These are phyloP conservation scores for Aspergillus clavatus DNA, from an alignment of 2,329 filamentous ascomycete species.

Conservation along the genomic window DNA sequence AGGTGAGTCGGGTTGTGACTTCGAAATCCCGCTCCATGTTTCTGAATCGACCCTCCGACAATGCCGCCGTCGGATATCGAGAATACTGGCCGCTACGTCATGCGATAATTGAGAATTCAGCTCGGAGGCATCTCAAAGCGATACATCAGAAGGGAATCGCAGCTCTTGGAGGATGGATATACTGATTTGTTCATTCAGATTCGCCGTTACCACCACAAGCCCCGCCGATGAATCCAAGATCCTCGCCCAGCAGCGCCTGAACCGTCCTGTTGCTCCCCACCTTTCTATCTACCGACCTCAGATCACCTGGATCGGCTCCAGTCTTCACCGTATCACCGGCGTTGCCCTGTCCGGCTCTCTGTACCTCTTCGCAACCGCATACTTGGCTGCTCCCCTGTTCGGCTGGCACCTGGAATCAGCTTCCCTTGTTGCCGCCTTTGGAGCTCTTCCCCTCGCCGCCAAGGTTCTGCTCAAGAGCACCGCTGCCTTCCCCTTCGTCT, in stretches of 20 bases:
- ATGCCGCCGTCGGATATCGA: not conserved
- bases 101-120: slow-evolving; percentile 4
- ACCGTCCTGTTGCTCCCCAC: slow-evolving; percentile 79
- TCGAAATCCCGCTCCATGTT: not conserved
- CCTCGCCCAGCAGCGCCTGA: slow-evolving; percentile 73
- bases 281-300: slow-evolving; percentile 79
- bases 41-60: not conserved
- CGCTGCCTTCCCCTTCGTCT: slow-evolving; percentile 62
- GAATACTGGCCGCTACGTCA: slow-evolving; percentile 24
- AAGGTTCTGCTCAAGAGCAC: slow-evolving; percentile 58
- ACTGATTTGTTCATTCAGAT: slow-evolving; percentile 20
- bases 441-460: slow-evolving; percentile 53
- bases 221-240: slow-evolving; percentile 46
- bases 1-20: slow-evolving; percentile 32
- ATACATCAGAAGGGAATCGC: not conserved
- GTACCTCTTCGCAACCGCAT: slow-evolving; percentile 75
- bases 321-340: slow-evolving; percentile 81
- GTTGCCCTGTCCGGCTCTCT: slow-evolving; percentile 64
- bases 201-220: slow-evolving; percentile 27
- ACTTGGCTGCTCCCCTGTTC: slow-evolving; percentile 72
- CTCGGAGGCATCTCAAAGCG: not conserved
- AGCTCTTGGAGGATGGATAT: not conserved
- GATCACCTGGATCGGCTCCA: slow-evolving; percentile 77
- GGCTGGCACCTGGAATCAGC: slow-evolving; percentile 66
- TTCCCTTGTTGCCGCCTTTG: slow-evolving; percentile 60